Conservation (phyloP, 495 filamentous ascomycete species). For the Aspergillus indologenus region DNA sequence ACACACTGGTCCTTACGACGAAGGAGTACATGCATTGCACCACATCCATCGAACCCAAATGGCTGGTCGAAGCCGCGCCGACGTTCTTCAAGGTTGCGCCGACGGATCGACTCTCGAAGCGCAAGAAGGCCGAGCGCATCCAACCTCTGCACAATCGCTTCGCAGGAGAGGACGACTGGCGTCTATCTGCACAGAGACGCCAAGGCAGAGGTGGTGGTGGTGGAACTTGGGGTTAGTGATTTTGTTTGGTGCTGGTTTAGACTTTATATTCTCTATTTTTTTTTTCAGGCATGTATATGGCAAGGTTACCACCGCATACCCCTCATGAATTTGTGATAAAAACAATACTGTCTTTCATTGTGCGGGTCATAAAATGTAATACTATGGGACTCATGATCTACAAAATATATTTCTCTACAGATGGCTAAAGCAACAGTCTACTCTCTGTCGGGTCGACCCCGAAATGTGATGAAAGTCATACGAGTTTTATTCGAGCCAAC, state of each 20-base stretch:
- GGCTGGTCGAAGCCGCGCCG: conserved; percentile 86
- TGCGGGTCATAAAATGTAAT: background rate
- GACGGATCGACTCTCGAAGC: conserved; percentile 80
- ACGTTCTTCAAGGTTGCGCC: conserved; percentile 98
- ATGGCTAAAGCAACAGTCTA: background rate
- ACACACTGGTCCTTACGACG: conserved; percentile 82
- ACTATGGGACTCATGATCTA: background rate
- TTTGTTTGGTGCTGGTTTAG: conserved; percentile 10
- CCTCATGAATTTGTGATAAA: background rate
- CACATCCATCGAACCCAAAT: conserved; percentile 88
- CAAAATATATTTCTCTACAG: background rate
- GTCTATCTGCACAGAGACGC: conserved; percentile 81
- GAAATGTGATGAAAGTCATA: too few species aligned
- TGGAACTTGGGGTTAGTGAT: conserved; percentile 83
- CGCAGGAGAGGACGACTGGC: conserved; percentile 89
- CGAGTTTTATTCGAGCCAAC: too few species aligned
- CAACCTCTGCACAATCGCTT: conserved; percentile 93
- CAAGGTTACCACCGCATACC: background rate
- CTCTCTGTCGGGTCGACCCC: too few species aligned
- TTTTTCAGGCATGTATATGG: conserved; percentile 9
- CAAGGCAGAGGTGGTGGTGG: conserved; percentile 87
- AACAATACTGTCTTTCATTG: background rate
- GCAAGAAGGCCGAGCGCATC: conserved; percentile 91
- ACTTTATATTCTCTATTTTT: conserved; percentile 5
- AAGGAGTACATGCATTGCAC: conserved; percentile 98